Base-by-base conservation (phyloP, 176 grass and related monocot species). In the Aegilops longissima region DNA sequence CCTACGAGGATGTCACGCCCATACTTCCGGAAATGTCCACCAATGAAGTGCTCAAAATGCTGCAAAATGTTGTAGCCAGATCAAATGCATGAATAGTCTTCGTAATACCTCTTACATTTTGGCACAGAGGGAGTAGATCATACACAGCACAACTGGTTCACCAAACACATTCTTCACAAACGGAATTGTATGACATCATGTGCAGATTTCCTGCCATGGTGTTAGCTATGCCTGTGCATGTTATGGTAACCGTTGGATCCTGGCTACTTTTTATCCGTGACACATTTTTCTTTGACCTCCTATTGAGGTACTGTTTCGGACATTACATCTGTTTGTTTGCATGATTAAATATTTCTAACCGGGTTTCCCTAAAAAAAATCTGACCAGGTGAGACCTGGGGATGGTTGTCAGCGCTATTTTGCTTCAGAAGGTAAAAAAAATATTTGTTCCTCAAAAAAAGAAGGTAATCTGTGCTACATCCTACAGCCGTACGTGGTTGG, bases 11-110 rank as follows among this genome's bases (percentile, higher is more conserved):
- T 91, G 24, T 44, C 80, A 16, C 34, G 24, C 30, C 94, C 92
- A 45, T 75, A 79, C 12, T 83, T 92, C 20, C 86, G 68, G 56
- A 97, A 94, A 87, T 97, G 90, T 4, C 90, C 90, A 44, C 86
- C 84, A 64, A 89, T 31, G 62, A 97, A 92, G 66, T 92, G 84
- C 88, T 91, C 88, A 34, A 97, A 94, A 89, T 97, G 84, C 92
- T 97, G 76, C 79, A 88, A 73, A 58, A 90, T 14, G 11, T 29
- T 16, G 30, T 63, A 75, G 11, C 33, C 44, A 16, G 1, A 5
- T 87, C 66, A 83, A 31, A 61, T 67, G 8, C 33, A 45, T 42
- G 29, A 12, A 82, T 82, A 67, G 5, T 30, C 8, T 40, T 23
- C n/a, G 4, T 9, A 21, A 42, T 42, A 42, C 40, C 40, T 10